Conservation (phyloP, 306 rosid species). For the Cucurbita ficifolia region DNA sequence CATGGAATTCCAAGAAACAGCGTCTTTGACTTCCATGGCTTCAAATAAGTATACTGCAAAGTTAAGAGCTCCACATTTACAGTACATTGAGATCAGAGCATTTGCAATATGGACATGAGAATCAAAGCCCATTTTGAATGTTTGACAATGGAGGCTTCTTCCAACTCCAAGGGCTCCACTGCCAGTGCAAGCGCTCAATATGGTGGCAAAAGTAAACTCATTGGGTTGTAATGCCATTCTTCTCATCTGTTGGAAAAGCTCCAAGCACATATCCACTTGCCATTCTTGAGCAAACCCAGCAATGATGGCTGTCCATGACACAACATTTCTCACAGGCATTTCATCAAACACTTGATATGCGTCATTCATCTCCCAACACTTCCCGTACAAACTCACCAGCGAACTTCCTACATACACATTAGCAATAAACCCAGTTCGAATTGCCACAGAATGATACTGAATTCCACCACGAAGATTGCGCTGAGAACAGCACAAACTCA, state of each 20-base stretch:
- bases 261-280: conserved; percentile 41
- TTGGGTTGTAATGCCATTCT: conserved; percentile 29
- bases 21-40: conserved; percentile 31
- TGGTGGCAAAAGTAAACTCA: conserved; percentile 48
- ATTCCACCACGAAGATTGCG: conserved; percentile 40
- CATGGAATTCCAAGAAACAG: conserved; percentile 77
- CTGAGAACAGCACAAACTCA: conserved; percentile 38
- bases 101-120: conserved; percentile 36
- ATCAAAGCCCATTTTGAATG: conserved; percentile 43
- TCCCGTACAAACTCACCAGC: conserved; percentile 48
- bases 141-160: conserved; percentile 47
- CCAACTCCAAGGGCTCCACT: conserved; percentile 83
- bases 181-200: conserved; percentile 64
- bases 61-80: conserved; percentile 54
- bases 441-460: conserved; percentile 57
- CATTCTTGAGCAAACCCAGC: conserved; percentile 64
- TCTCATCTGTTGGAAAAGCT: conserved; percentile 48
- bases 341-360: conserved; percentile 47
- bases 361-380: conserved; percentile 29
- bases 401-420: conserved; percentile 73
- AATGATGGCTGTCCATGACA: conserved; percentile 70
- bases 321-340: conserved; percentile 66
- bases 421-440: conserved; percentile 39
- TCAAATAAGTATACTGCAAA: conserved; percentile 47
- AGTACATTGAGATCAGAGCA: conserved; percentile 72